Conservation (phyloP, 2,329 filamentous ascomycete species). For the Fusarium sororula region DNA sequence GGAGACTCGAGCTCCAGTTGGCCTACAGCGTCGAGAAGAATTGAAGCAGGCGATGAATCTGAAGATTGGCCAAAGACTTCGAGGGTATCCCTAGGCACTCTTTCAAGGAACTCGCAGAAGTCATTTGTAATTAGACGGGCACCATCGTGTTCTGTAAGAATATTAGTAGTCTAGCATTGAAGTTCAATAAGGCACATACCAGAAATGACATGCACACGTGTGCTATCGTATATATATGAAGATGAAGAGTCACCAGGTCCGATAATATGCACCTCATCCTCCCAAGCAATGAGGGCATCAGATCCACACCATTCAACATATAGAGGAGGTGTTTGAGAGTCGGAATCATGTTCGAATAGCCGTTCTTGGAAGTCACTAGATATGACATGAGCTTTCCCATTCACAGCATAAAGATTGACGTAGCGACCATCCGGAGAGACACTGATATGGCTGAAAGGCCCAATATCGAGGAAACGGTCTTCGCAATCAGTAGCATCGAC, state of each 20-base stretch:
- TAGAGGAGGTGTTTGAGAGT: constrained; percentile 83
- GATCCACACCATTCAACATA: constrained; percentile 97
- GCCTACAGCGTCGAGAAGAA: constrained; percentile 91
- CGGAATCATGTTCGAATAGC: constrained; percentile 89
- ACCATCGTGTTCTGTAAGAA: constrained; percentile 73
- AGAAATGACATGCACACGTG: constrained; percentile 86
- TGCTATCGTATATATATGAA: constrained; percentile 88
- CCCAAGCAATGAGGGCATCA: constrained; percentile 95
- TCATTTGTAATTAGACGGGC: constrained; percentile 90
- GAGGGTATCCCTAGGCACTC: constrained; percentile 85
- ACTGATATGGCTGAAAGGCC: constrained; percentile 88
- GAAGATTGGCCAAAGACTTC: constrained; percentile 91
- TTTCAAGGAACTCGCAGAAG: constrained; percentile 96
- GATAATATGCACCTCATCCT: constrained; percentile 95
- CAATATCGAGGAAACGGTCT: constrained; percentile 89
- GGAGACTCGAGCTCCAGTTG: constrained; percentile 93
- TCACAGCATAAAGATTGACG: constrained; percentile 85
- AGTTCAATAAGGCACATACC: constrained; percentile 57
- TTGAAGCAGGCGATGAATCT: constrained; percentile 87
- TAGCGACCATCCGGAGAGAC: constrained; percentile 92
- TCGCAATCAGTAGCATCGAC: constrained; percentile 91
- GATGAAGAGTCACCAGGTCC: constrained; percentile 81
- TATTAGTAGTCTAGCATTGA: constrained; percentile 8
- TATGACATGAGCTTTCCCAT: constrained; percentile 90
- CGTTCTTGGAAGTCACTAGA: constrained; percentile 95